These are phyloP conservation scores for Russula sp. DNA, from an alignment of 768 basidiomycete genomes.

Conservation along the genomic window DNA sequence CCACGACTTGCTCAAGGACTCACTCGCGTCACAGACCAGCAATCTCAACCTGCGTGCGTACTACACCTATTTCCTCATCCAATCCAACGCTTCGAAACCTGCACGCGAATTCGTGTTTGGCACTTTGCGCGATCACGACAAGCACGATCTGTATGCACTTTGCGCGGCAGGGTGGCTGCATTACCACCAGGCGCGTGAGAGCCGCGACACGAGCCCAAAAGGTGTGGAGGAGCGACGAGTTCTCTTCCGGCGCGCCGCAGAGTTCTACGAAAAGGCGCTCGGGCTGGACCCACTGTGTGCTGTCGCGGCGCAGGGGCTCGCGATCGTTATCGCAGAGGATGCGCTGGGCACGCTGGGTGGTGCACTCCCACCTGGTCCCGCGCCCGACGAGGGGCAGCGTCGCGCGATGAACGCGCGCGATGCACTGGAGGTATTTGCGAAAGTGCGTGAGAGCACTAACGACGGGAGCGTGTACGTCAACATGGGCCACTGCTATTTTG, in stretches of 20 bases:
- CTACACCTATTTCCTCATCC: slow-evolving; percentile 90
- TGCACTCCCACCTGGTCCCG: slow-evolving; percentile 39
- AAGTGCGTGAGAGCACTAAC: slow-evolving; percentile 80
- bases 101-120: slow-evolving; percentile 89
- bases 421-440: slow-evolving; percentile 83
- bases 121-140: slow-evolving; percentile 80
- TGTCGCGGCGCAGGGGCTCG: slow-evolving; percentile 91
- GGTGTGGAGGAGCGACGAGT: slow-evolving; percentile 65
- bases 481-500: slow-evolving; percentile 94
- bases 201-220: slow-evolving; percentile 52
- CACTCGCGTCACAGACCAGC: slow-evolving; percentile 65
- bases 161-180: slow-evolving; percentile 85
- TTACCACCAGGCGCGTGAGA: slow-evolving; percentile 84
- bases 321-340: slow-evolving; percentile 91
- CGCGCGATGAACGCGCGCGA: slow-evolving; percentile 74
- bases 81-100: slow-evolving; percentile 58
- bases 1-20: slow-evolving; percentile 85
- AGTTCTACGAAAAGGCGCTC: slow-evolving; percentile 90
- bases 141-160: slow-evolving; percentile 85
- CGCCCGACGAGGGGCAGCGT: slow-evolving; percentile 56
- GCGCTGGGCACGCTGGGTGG: slow-evolving; percentile 66
- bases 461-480: slow-evolving; percentile 89
- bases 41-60: slow-evolving; percentile 88
- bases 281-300: slow-evolving; percentile 80
- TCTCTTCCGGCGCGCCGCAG: slow-evolving; percentile 75